Conservation (phyloP, 441 rosid genomes). For the Arabidopsis hybrid region DNA sequence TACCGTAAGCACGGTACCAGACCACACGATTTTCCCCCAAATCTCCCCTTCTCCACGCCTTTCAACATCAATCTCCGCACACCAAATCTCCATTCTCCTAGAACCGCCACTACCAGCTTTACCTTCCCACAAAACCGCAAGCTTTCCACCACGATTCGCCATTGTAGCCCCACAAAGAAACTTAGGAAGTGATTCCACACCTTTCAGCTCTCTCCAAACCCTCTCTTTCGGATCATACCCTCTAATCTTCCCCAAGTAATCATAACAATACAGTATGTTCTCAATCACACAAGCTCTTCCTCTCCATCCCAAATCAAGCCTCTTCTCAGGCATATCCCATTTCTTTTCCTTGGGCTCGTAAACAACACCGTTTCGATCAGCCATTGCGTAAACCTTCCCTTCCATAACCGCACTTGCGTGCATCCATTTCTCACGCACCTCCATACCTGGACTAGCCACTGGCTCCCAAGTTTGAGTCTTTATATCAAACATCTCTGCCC, state of each 20-base stretch:
- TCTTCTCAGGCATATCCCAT: slow-evolving; percentile 21
- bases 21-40: slow-evolving; percentile 3
- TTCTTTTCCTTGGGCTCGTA: not conserved
- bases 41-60: slow-evolving; percentile 20
- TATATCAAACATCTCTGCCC: slow-evolving; percentile 88
- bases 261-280: not conserved
- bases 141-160: slow-evolving; percentile 24
- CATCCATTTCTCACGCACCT: slow-evolving; percentile 87
- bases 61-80: slow-evolving; percentile 15
- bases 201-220: not conserved
- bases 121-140: slow-evolving; percentile 26
- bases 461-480: slow-evolving; percentile 59
- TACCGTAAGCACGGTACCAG: slow-evolving; percentile 11
- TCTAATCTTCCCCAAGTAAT: slow-evolving; percentile 79
- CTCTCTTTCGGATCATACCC: slow-evolving; percentile 63
- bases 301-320: slow-evolving; percentile 44
- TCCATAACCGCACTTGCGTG: slow-evolving; percentile 83
- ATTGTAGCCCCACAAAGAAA: slow-evolving; percentile 52
- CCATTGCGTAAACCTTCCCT: slow-evolving; percentile 77
- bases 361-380: slow-evolving; percentile 54
- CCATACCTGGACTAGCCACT: slow-evolving; percentile 55
- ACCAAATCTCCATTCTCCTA: slow-evolving; percentile 53
- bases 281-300: slow-evolving; percentile 63
- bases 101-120: slow-evolving; percentile 52
- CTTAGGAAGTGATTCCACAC: not conserved